Conservation (phyloP, 306 rosid species). For the Castanea sativa region DNA sequence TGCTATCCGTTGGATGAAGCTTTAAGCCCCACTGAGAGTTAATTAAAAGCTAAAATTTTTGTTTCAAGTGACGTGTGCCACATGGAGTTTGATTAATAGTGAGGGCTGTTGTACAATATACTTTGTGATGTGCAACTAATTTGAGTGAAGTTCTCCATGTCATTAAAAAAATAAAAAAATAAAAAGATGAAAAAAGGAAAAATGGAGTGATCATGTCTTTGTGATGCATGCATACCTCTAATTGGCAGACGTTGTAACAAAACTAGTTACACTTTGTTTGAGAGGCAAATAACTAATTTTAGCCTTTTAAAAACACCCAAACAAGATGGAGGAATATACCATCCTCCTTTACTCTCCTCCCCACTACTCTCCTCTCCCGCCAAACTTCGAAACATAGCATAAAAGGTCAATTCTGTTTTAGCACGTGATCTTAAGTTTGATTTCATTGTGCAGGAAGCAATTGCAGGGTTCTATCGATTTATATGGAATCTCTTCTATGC, state of each 20-base stretch:
- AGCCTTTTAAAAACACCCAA: not conserved
- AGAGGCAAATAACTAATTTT: not conserved
- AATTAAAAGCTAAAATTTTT: not conserved
- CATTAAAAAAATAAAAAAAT: too few species aligned
- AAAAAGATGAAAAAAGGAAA: not conserved
- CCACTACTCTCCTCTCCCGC: too few species aligned
- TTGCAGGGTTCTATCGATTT: slow-evolving; percentile 75
- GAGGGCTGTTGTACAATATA: too few species aligned
- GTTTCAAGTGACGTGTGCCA: not conserved
- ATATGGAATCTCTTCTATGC: slow-evolving; percentile 95
- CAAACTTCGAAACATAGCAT: too few species aligned
- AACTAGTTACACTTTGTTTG: too few species aligned
- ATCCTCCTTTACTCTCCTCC: too few species aligned
- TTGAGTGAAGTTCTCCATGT: too few species aligned
- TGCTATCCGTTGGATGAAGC: not conserved
- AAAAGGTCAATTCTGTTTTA: not conserved
- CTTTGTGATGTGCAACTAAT: too few species aligned
- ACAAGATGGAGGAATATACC: too few species aligned
- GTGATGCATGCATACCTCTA: too few species aligned
- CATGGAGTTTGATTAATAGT: not conserved
- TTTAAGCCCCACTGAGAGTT: not conserved
- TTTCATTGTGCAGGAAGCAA: slow-evolving; percentile 78
- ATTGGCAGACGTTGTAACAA: too few species aligned
- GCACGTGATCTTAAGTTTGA: slow-evolving; percentile 4
- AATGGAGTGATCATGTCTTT: not conserved